Percentiles rank a stretch among this genome's conserved stretches.
Evolutionary conservation across 495 filamentous ascomycete genomes (phyloP).

Genomic region (Chaetomidium leptoderma): DNA sequence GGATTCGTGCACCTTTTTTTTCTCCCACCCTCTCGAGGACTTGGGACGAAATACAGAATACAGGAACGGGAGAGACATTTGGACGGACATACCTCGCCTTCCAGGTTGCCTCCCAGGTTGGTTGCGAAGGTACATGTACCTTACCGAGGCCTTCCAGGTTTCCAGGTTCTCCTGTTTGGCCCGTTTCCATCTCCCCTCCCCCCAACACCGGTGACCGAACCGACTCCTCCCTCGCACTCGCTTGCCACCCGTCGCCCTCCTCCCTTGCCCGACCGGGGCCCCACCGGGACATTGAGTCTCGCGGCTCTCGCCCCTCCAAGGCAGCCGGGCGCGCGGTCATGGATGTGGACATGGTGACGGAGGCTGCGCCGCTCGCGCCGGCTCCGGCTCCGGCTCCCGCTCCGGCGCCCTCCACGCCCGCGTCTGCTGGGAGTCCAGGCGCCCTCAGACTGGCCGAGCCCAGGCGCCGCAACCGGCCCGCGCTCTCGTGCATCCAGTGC

Average conservation of each 20-base stretch:
- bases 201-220: background rate
- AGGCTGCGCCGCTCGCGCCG: constrained; percentile 13
- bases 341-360: constrained; percentile 25
- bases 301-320: too few relatives aligned
- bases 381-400: constrained; percentile 11
- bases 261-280: constrained; percentile 8
- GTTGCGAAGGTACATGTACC: too few relatives aligned
- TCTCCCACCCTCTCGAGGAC: too few relatives aligned
- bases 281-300: constrained; percentile 11
- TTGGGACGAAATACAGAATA: too few relatives aligned
- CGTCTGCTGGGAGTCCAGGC: constrained; percentile 1
- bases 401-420: constrained; percentile 10
- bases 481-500: constrained; percentile 51
- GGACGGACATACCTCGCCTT: too few relatives aligned
- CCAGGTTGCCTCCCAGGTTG: too few relatives aligned
- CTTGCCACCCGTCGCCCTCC: background rate
- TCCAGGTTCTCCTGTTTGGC: too few relatives aligned
- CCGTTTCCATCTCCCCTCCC: too few relatives aligned
- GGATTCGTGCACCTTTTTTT: constrained; percentile 1
- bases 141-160: too few relatives aligned
- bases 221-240: background rate
- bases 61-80: too few relatives aligned
- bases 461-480: constrained; percentile 41
- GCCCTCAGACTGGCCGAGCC: constrained; percentile 20
- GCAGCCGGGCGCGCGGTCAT: constrained; percentile 7